phyloP scores from a whole-genome alignment of 306 rosid genomes.

The Castanea mollissima region DNA sequence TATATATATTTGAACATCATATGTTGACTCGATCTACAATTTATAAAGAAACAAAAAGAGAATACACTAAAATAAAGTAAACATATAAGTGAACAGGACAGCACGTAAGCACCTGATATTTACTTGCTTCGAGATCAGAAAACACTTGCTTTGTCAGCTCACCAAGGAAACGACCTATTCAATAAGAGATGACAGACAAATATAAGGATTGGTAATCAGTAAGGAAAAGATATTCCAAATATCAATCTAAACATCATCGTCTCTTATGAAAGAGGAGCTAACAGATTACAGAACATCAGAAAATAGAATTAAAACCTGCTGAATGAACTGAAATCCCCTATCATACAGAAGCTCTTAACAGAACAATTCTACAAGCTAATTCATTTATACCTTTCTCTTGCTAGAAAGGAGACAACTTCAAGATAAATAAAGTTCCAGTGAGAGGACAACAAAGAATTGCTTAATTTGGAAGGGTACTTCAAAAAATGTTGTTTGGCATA shows the following conservation, averaged over 20 bases:
- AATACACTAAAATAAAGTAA: not conserved
- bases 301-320: no score
- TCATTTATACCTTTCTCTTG: not conserved
- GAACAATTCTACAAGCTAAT: not conserved
- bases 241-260: no score
- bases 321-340: not conserved
- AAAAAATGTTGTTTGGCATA: not conserved
- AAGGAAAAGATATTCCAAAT: not conserved
- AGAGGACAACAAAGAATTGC: not conserved
- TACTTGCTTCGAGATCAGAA: constrained; percentile 87
- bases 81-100: constrained; percentile 6
- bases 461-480: not conserved
- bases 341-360: not conserved
- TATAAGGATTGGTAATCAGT: not conserved
- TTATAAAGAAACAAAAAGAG: not conserved
- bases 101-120: constrained; percentile 77
- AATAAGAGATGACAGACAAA: constrained; percentile 7
- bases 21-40: not conserved
- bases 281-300: no score
- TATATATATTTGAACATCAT: not conserved
- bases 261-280: no score
- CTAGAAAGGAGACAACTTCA: not conserved
- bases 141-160: constrained; percentile 95
- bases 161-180: constrained; percentile 86
- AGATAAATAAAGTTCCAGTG: not conserved